These are phyloP conservation scores for Aspergillus chevalieri DNA, from an alignment of 2,329 filamentous ascomycete genomes.

Conservation along the genomic window DNA sequence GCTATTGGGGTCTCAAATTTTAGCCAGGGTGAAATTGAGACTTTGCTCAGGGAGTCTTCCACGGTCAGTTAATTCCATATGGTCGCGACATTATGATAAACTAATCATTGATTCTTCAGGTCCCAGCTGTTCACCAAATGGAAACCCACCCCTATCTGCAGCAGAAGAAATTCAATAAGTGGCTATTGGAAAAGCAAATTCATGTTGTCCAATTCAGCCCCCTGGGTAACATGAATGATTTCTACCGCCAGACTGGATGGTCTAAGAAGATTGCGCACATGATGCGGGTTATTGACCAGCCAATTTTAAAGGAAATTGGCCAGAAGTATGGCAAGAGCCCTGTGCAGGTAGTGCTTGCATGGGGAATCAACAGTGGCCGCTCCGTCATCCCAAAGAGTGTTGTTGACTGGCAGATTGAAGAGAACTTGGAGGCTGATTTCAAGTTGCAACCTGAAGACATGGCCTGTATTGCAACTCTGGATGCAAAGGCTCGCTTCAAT, in stretches of 20 bases:
- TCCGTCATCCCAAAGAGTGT: conserved; percentile 19
- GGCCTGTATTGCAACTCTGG: conserved; percentile 19
- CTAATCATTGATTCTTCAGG: conserved; percentile 30
- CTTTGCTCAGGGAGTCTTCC: conserved; percentile 23
- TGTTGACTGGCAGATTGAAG: conserved; percentile 15
- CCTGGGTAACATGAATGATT: conserved; percentile 54
- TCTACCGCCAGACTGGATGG: conserved; percentile 43
- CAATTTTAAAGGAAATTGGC: conserved; percentile 48
- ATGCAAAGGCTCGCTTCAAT: conserved; percentile 54
- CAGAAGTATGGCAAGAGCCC: conserved; percentile 47
- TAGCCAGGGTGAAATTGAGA: conserved; percentile 24
- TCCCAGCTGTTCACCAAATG: conserved; percentile 57
- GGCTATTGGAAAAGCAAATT: conserved; percentile 49
- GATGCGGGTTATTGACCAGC: conserved; percentile 39
- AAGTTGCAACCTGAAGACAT: conserved; percentile 15
- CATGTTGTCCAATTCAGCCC: conserved; percentile 56
- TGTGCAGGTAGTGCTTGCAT: conserved; percentile 42
- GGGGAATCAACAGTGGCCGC: conserved; percentile 18
- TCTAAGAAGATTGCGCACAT: conserved; percentile 52
- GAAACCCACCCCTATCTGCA: conserved; percentile 57
- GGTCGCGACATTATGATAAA: conserved; percentile 13
- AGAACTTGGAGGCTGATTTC: conserved; percentile 20
- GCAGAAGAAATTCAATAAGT: conserved; percentile 41
- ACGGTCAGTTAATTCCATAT: conserved; percentile 3
- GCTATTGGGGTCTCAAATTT: conserved; percentile 27